Conservation (phyloP, 208 protist species). For the Blechomonas ayalai region DNA sequence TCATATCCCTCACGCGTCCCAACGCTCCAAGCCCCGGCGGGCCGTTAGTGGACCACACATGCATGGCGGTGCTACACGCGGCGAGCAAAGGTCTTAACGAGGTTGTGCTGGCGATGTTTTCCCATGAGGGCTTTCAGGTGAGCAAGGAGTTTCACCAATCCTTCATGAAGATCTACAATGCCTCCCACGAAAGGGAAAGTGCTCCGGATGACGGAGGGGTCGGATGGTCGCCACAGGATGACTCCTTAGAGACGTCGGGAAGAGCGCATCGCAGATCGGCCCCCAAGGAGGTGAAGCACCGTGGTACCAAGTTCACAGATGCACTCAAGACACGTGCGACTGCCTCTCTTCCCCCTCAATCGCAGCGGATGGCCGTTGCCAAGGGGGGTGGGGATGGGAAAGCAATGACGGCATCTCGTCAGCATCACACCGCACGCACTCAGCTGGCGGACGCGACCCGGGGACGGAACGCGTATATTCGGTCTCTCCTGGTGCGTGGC, state of each 20-base stretch:
- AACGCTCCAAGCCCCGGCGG: conserved; percentile 26
- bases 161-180: conserved; percentile 14
- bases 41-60: conserved; percentile 57
- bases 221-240: too few relatives aligned
- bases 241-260: too few relatives aligned
- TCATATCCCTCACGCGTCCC: conserved; percentile 23
- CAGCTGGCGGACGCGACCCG: background rate
- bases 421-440: background rate
- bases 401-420: background rate
- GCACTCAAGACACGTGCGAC: background rate
- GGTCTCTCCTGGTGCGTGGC: conserved; percentile 44
- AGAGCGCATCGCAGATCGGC: too few relatives aligned
- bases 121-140: conserved; percentile 15
- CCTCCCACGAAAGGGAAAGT: background rate
- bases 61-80: conserved; percentile 47
- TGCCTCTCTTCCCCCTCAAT: too few relatives aligned
- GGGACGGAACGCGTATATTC: conserved; percentile 50
- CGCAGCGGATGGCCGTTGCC: too few relatives aligned
- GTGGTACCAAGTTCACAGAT: background rate
- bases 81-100: conserved; percentile 40
- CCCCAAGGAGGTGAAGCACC: background rate
- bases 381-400: background rate
- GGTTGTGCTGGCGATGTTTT: conserved; percentile 54
- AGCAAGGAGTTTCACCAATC: conserved; percentile 5
- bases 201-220: too few relatives aligned